Evolutionary conservation across 2,329 filamentous ascomycete genomes (phyloP).

Genomic region (Aspergillus bombycis): DNA sequence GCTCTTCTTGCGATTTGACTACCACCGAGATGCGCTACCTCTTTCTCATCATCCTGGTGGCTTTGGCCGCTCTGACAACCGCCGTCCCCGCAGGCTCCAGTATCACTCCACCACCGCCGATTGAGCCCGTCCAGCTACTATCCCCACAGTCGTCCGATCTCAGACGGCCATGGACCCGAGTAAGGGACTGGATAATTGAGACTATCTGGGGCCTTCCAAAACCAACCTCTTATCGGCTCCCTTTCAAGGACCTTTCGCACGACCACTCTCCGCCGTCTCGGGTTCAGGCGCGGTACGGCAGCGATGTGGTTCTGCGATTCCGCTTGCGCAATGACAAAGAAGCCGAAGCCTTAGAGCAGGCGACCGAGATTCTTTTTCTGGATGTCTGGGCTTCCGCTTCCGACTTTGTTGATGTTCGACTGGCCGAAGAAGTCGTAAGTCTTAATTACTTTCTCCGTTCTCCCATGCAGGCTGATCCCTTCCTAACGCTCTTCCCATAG

Average conservation of each 20-base stretch:
- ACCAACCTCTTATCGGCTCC: slow-evolving; percentile 26
- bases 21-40: slow-evolving; percentile 17
- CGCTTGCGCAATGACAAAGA: slow-evolving; percentile 72
- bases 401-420: slow-evolving; percentile 80
- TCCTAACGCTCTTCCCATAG: slow-evolving; percentile 36
- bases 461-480: neutral
- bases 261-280: slow-evolving; percentile 38
- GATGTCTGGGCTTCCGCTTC: slow-evolving; percentile 88
- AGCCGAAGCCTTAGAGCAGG: slow-evolving; percentile 70
- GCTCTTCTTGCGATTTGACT: neutral
- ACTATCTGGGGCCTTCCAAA: slow-evolving; percentile 45
- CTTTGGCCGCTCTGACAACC: slow-evolving; percentile 24
- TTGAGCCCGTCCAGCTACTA: slow-evolving; percentile 33
- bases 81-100: slow-evolving; percentile 42
- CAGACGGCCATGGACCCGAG: slow-evolving; percentile 40
- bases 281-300: slow-evolving; percentile 63
- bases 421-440: slow-evolving; percentile 73
- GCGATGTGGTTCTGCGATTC: slow-evolving; percentile 89
- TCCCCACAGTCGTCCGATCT: slow-evolving; percentile 32
- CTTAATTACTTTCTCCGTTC: neutral
- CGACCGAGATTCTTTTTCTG: slow-evolving; percentile 73
- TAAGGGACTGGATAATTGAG: slow-evolving; percentile 49
- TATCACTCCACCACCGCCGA: slow-evolving; percentile 36
- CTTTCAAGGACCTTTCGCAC: slow-evolving; percentile 18
- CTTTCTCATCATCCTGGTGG: slow-evolving; percentile 21